Evolutionary conservation across 140 eudicot genomes (phyloP), one percentile per base, ranked within the genome.

Genomic region (Bidens hawaiensis): DNA sequence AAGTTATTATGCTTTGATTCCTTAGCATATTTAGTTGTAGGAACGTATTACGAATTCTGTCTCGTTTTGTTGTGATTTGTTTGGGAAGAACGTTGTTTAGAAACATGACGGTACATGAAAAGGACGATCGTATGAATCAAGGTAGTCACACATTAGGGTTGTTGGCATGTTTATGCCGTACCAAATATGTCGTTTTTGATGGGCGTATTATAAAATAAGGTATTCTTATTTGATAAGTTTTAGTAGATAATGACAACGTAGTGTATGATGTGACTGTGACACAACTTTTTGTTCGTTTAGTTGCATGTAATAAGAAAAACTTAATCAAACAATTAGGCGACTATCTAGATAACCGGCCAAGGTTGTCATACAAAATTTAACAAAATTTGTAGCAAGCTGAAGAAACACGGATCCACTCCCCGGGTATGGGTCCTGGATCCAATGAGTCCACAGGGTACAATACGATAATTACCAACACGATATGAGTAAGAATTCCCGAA

Each of bases 71-170:
- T 33, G 4, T 28, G 55, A 4, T 25, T 68, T 68, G 17, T 30
- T 56, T 45, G 62, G 25, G 38, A 15, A 60, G 28, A 12, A 58
- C 31, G 40, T 60, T 60, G 30, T 48, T 33, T 23, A 51, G 10
- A 60, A 18, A 26, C 26, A 70, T 18, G 70, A 71, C 26, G 70
- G 70, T 71, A 62, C 76, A 17, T 28, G 58, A 68, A 62, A 62
- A 62, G 71, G 66, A 71, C 76, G 5, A 27, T 18, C 62, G 76
- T 71, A 62, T 62, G 76, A 71, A 62, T 22, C 28, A 33, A 52
- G 50, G 40, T 62, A 26, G 64, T 54, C 45, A 71, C 50, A 15
- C n/a, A 3, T 13, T 6, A 10, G 19, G 19, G 26, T 21, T 48
- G 51, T 49, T 61, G 62, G 75, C 43, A 4, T 18, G 60, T 22